Base-by-base conservation (phyloP, 2,329 filamentous ascomycete species). In the Exophiala dermatitidis region DNA sequence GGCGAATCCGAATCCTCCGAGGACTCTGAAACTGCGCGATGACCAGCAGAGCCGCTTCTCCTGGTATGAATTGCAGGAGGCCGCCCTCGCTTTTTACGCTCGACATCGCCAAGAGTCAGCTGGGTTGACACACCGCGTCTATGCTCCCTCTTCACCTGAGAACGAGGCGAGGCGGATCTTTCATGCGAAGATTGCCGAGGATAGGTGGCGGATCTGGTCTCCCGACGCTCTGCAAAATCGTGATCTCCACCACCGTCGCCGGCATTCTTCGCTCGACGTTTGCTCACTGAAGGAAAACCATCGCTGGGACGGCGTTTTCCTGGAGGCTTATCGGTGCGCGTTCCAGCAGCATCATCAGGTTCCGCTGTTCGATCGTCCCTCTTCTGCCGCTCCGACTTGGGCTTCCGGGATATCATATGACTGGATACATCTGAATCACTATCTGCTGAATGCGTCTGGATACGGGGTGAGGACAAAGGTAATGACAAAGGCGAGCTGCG, bases 21-120 rank as follows among this genome's bases (percentile, higher is more conserved):
- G 30, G 69, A 66, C 10, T 37, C 36, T 6, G 61, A 62, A 36
- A 10, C 40, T 5, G 34, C 50, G 12, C 71, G 66, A 10, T 54
- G 50, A 54, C 75, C 74, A 59, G 74, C 73, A 3, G 74, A 76
- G 48, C 66, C 66, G 55, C 74, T 72, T 36, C 72, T 67, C 48
- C 67, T 68, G 19, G 68, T 71, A n/a, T 71, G 69, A 33, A 70
- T 60, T 19, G 71, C 61, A 7, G 71, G 69, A 3, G 73, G 68
- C 8, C 71, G 70, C 1, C 67, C 65, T 52, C 62, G 57, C 54
- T 72, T 75, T 48, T 62, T 66, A 46, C 61, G 58, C 43, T 61
- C 50, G 48, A 59, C 50, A 55, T 58, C 56, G 57, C 48, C 53
- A 36, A 53, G 47, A 38, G 56, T 61, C 3, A 62, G 50, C 42